These are phyloP conservation scores for Pestalotiopsis sp. DNA, from an alignment of 2,329 filamentous ascomycete genomes.

Conservation along the genomic window DNA sequence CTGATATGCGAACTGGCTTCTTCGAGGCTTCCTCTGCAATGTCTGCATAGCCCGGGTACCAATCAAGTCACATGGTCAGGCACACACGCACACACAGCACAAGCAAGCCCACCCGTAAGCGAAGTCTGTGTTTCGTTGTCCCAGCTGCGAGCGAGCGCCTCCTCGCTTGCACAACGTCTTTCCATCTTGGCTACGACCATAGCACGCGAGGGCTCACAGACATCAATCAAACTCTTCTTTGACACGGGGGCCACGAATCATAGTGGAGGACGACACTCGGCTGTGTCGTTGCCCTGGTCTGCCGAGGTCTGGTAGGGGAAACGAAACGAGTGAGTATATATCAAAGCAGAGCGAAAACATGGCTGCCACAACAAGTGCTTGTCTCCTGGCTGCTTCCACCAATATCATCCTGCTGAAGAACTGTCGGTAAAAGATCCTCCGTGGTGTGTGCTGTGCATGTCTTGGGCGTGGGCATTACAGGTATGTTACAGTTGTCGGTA, in stretches of 20 bases:
- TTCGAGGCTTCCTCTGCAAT: neutral
- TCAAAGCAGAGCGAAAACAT: too few species aligned
- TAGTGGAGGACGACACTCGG: neutral
- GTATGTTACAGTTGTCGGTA: neutral
- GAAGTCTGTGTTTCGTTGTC: neutral
- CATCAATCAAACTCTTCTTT: neutral
- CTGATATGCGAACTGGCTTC: neutral
- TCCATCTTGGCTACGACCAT: neutral
- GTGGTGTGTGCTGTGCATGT: too few species aligned
- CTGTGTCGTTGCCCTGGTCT: neutral
- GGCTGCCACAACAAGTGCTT: too few species aligned
- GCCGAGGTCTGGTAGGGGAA: neutral
- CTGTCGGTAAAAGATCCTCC: too few species aligned
- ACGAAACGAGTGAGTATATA: too few species aligned
- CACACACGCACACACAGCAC: too few species aligned
- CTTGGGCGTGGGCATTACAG: too few species aligned
- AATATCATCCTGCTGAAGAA: too few species aligned
- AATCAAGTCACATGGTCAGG: neutral
- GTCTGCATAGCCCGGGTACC: slow-evolving; percentile 1
- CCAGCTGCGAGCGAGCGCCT: neutral
- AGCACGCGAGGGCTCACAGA: neutral
- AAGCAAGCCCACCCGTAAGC: neutral
- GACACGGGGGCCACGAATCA: neutral
- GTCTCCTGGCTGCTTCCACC: too few species aligned
- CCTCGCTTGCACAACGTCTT: neutral